Conservation (phyloP, 2,329 filamentous ascomycete species). For the Dichotomopilus funicola region DNA sequence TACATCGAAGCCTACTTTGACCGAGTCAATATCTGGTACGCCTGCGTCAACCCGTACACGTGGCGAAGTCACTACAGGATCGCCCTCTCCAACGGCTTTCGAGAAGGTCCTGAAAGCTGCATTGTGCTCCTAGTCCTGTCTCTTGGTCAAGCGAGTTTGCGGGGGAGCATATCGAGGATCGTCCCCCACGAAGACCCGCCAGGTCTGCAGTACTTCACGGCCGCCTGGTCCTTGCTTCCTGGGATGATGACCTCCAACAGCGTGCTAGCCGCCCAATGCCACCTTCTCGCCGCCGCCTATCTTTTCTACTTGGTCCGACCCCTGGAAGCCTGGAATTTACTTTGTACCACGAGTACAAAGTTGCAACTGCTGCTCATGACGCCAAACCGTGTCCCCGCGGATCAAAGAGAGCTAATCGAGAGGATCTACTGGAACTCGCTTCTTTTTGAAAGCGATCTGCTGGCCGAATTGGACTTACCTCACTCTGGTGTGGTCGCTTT, state of each 20-base stretch:
- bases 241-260: slow-evolving; percentile 75
- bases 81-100: slow-evolving; percentile 68
- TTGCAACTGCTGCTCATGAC: slow-evolving; percentile 71
- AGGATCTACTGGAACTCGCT: slow-evolving; percentile 80
- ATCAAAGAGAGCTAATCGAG: slow-evolving; percentile 66
- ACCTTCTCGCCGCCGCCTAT: slow-evolving; percentile 74
- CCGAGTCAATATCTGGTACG: slow-evolving; percentile 78
- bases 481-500: slow-evolving; percentile 79
- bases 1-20: slow-evolving; percentile 78
- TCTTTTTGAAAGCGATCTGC: slow-evolving; percentile 72
- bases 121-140: slow-evolving; percentile 73
- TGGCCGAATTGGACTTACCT: slow-evolving; percentile 73
- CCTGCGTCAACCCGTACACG: slow-evolving; percentile 74
- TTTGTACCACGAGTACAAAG: slow-evolving; percentile 76
- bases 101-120: slow-evolving; percentile 74
- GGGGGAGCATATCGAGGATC: slow-evolving; percentile 69
- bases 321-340: slow-evolving; percentile 73
- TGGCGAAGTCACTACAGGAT: slow-evolving; percentile 71
- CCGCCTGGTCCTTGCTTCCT: slow-evolving; percentile 71
- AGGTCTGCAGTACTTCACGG: slow-evolving; percentile 71
- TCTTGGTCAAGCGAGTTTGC: slow-evolving; percentile 67
- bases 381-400: slow-evolving; percentile 61
- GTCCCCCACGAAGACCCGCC: slow-evolving; percentile 64
- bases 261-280: slow-evolving; percentile 71
- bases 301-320: slow-evolving; percentile 77